Evolutionary conservation across 2,329 filamentous ascomycete species (phyloP).

Genomic region (Emericellopsis cladophorae): DNA sequence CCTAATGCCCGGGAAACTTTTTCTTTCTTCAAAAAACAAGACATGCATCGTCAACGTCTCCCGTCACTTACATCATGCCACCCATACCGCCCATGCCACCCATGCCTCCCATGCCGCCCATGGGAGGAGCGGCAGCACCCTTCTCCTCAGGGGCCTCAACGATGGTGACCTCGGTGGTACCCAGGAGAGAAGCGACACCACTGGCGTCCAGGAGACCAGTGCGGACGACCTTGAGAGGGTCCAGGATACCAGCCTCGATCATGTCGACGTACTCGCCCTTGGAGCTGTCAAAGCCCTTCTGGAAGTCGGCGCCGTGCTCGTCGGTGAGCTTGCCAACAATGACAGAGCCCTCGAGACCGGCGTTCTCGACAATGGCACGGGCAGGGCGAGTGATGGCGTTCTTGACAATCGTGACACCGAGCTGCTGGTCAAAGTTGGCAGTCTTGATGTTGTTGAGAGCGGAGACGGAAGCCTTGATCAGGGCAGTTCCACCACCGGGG

Average conservation of each 20-base stretch:
- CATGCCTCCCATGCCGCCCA: slow-evolving; percentile 61
- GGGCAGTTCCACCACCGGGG: slow-evolving; percentile 92
- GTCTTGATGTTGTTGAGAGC: slow-evolving; percentile 74
- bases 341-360: slow-evolving; percentile 88
- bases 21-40: background rate
- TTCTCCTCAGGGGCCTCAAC: slow-evolving; percentile 95
- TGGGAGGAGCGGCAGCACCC: slow-evolving; percentile 45
- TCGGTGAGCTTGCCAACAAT: slow-evolving; percentile 97
- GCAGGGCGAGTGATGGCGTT: slow-evolving; percentile 94
- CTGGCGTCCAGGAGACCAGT: slow-evolving; percentile 90
- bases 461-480: slow-evolving; percentile 92
- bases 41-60: background rate
- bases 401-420: slow-evolving; percentile 95
- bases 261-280: slow-evolving; percentile 99
- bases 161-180: slow-evolving; percentile 96
- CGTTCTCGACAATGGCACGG: slow-evolving; percentile 94
- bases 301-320: slow-evolving; percentile 84
- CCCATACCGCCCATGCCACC: slow-evolving; percentile 47
- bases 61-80: slow-evolving; percentile 43
- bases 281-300: slow-evolving; percentile 93
- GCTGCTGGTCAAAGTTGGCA: slow-evolving; percentile 97
- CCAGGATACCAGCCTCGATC: slow-evolving; percentile 92
- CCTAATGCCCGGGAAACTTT: slow-evolving; percentile 8
- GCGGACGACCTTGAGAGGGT: slow-evolving; percentile 98
- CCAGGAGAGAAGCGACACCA: slow-evolving; percentile 91